These are phyloP conservation scores for Cymbopogon flexuosus DNA, from an alignment of 202 grass and related monocot species.

Conservation along the genomic window DNA sequence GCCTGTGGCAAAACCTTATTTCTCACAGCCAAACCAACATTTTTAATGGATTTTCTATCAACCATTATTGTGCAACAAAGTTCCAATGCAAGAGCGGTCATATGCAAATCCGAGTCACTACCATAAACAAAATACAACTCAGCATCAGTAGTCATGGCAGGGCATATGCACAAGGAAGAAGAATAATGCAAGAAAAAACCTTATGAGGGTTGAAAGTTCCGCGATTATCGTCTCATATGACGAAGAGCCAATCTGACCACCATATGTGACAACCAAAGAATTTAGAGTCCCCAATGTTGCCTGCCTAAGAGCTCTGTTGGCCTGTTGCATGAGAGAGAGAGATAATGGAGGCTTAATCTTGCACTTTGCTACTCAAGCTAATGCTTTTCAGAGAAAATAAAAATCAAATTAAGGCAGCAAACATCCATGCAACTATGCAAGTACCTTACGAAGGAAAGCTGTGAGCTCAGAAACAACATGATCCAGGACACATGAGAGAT, in stretches of 20 bases:
- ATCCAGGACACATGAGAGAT: constrained; percentile 83
- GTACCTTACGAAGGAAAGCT: constrained; percentile 90
- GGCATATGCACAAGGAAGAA: constrained; percentile 16
- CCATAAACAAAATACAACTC: constrained; percentile 9
- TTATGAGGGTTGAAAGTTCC: constrained; percentile 94
- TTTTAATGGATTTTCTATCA: constrained; percentile 73
- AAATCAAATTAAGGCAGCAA: background rate
- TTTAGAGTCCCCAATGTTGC: constrained; percentile 87
- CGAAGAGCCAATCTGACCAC: constrained; percentile 83
- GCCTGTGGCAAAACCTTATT: constrained; percentile 93
- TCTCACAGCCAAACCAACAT: constrained; percentile 76
- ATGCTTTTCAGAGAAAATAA: background rate
- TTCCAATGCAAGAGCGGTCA: constrained; percentile 94
- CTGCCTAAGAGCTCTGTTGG: constrained; percentile 89
- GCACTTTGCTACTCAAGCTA: background rate
- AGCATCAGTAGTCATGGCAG: background rate
- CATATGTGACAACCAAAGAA: constrained; percentile 84
- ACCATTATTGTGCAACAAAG: constrained; percentile 95
- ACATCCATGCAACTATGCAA: background rate
- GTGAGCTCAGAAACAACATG: constrained; percentile 96
- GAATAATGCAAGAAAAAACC: constrained; percentile 40
- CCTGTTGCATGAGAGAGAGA: constrained; percentile 40
- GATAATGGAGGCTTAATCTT: background rate
- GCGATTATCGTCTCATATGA: constrained; percentile 86
- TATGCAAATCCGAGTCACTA: constrained; percentile 95